These are phyloP conservation scores for Globisporangium emineosum DNA, from an alignment of 352 stramenopile genomes.

Conservation along the genomic window DNA sequence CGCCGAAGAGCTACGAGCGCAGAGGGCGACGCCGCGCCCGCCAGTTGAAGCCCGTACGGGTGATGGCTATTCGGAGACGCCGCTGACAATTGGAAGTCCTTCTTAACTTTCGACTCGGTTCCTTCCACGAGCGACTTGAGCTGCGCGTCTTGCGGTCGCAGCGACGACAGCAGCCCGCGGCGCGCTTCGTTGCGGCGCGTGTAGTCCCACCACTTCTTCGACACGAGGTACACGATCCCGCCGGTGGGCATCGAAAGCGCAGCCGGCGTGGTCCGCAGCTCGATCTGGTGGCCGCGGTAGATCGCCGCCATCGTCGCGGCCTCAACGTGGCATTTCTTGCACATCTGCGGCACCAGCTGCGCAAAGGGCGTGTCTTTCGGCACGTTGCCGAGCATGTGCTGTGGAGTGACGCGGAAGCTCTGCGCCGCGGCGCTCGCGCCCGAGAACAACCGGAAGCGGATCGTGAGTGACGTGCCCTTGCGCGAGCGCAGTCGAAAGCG, in stretches of 20 bases:
- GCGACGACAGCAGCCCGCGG: slow-evolving; percentile 40
- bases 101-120: slow-evolving; percentile 42
- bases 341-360: slow-evolving; percentile 36
- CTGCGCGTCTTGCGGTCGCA: slow-evolving; percentile 44
- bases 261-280: slow-evolving; percentile 28
- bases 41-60: slow-evolving; percentile 12
- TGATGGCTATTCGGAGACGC: neutral
- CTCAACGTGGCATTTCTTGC: slow-evolving; percentile 35
- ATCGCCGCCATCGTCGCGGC: slow-evolving; percentile 25
- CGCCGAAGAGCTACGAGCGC: slow-evolving; percentile 1
- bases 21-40: neutral
- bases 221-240: slow-evolving; percentile 46
- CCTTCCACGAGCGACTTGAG: slow-evolving; percentile 38
- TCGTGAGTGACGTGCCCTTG: slow-evolving; percentile 33
- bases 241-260: slow-evolving; percentile 36
- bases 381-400: slow-evolving; percentile 30
- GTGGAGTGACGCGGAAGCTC: slow-evolving; percentile 15
- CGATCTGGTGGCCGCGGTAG: slow-evolving; percentile 47
- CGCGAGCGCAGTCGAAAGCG: slow-evolving; percentile 36
- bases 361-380: slow-evolving; percentile 29
- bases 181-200: slow-evolving; percentile 50
- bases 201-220: slow-evolving; percentile 52
- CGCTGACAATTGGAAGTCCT: slow-evolving; percentile 19
- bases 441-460: slow-evolving; percentile 41
- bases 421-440: slow-evolving; percentile 15